Evolutionary conservation across 805 yeast species (phyloP), one percentile per base, ranked within the genome.

Genomic region (Candida ovalis): DNA sequence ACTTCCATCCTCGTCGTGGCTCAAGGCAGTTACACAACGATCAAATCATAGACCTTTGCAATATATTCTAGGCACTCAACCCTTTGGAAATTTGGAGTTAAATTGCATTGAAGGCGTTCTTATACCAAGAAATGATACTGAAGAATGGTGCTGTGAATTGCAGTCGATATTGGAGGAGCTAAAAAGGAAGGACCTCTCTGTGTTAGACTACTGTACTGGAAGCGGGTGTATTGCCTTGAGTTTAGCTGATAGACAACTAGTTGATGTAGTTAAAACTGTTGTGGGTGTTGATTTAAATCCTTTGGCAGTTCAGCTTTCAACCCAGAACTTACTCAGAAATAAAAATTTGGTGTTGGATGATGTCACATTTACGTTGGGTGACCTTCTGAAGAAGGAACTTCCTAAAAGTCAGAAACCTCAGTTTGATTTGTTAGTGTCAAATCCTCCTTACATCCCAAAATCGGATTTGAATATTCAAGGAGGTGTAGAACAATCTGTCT

Each of bases 91-190:
- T 2, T 61, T 92, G 43, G 79, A 77, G 12, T 74, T 92, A 3
- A 48, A 58, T 23, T 88, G 96, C 58, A 58, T 65, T 25, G 70
- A 69, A 1, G 81, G 81, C 0, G 97, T 89, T 1, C 68, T 92
- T 50, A 91, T 92, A 24, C 98, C 99, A 0, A 68, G 99, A 43
- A 83, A 92, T 86, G 99, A 92, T 62, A 92, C 99, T 0, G 98
- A 92, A 63, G 96, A 89, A 59, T 92, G 97, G 97, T 71, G 77
- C 9, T 32, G 69, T 25, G 73, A 73, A 46, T 61, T 86, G 19
- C 64, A 70, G 25, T 50, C 6, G 7, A 44, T 59, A 1, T 42
- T 56, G 17, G 45, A 43, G 4, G 24, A 24, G 21, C 35, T 10
- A 5, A 18, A 23, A 7, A 39, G 22, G 15, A 35, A 17, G 22